phyloP scores from a whole-genome alignment of 2,329 filamentous ascomycete genomes.

The Cladophialophora carrionii region DNA sequence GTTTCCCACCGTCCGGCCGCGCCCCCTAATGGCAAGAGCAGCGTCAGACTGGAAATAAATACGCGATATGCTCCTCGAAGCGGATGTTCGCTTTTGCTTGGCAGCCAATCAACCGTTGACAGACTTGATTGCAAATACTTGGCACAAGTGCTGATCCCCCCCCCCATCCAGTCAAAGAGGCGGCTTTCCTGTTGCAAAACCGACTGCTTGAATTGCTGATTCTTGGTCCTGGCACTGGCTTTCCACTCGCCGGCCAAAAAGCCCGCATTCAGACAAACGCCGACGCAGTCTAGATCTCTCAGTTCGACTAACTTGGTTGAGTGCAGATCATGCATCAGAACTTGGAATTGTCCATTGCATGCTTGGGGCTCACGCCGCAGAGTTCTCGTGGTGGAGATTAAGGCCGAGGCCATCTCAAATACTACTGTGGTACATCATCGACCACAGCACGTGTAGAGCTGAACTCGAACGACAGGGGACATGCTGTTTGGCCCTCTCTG shows the following conservation, averaged over 20 bases:
- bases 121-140: not conserved
- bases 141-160: not conserved
- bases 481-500: not conserved
- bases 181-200: not conserved
- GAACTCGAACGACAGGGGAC: not conserved
- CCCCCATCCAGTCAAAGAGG: not conserved
- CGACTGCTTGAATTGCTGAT: not conserved
- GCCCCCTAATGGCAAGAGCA: too few relatives aligned
- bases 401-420: too few relatives aligned
- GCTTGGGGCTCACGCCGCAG: too few relatives aligned
- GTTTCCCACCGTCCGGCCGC: too few relatives aligned
- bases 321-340: too few relatives aligned
- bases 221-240: not conserved
- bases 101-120: conserved; percentile 2
- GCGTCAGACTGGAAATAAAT: not conserved
- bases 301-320: not conserved
- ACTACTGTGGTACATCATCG: too few relatives aligned
- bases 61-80: not conserved
- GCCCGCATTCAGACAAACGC: not conserved
- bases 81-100: not conserved
- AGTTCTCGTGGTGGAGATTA: too few relatives aligned
- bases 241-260: not conserved
- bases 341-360: too few relatives aligned
- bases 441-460: too few relatives aligned
- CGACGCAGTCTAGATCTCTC: not conserved